Conservation (phyloP, 2,329 filamentous ascomycete genomes). For the Conoideocrella luteorostrata region DNA sequence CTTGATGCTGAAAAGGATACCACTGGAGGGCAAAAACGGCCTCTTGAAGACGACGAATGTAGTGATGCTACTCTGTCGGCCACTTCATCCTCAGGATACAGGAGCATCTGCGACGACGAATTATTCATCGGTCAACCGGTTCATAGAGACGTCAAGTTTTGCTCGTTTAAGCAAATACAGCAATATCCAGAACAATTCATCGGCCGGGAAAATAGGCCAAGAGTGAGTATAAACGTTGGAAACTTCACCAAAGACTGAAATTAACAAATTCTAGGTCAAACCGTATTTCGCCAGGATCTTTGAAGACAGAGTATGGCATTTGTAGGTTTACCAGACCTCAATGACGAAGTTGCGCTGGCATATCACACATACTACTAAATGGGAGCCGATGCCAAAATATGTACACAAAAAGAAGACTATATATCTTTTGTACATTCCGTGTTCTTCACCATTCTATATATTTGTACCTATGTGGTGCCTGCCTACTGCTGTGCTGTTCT, state of each 20-base stretch:
- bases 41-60: too few species aligned
- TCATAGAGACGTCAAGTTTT: conserved; percentile 30
- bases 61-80: too few species aligned
- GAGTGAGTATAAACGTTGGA: conserved; percentile 22
- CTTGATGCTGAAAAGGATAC: too few species aligned
- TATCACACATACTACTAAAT: too few species aligned
- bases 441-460: too few species aligned
- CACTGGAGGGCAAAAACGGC: too few species aligned
- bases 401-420: too few species aligned
- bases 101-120: conserved; percentile 15
- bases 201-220: conserved; percentile 43
- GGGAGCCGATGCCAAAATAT: too few species aligned
- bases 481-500: too few species aligned
- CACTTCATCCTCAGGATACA: background rate
- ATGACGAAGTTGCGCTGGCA: too few species aligned
- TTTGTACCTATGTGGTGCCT: too few species aligned
- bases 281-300: conserved; percentile 55
- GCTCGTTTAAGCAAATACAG: conserved; percentile 46
- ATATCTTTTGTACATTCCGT: too few species aligned
- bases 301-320: conserved; percentile 60
- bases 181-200: conserved; percentile 56
- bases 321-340: conserved; percentile 56
- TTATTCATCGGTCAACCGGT: conserved; percentile 20
- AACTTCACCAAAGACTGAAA: background rate
- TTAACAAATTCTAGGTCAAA: conserved; percentile 24